A percentile compares a stretch with the other conserved stretches of the same genome.
Conservation (phyloP, 2,329 filamentous ascomycete genomes). For the Myriosclerotinia curreyana region DNA sequence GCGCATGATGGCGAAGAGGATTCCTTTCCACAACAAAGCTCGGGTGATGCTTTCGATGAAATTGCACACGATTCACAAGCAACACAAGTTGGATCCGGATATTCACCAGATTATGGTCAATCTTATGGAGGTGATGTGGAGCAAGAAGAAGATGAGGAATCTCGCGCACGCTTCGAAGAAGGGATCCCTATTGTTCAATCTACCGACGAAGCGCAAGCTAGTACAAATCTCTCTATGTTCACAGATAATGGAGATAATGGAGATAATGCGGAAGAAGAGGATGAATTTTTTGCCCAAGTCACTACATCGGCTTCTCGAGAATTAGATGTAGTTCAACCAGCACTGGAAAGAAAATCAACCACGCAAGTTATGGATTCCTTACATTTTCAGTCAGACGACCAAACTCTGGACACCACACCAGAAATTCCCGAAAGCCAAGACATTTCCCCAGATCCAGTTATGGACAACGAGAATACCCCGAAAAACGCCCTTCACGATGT, state of each 20-base stretch:
- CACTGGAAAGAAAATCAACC: slow-evolving; percentile 67
- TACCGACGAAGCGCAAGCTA: slow-evolving; percentile 14
- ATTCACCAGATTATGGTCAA: slow-evolving; percentile 26
- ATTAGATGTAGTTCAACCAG: slow-evolving; percentile 18
- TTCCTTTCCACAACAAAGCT: slow-evolving; percentile 45
- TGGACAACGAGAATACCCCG: slow-evolving; percentile 10
- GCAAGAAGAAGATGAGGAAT: slow-evolving; percentile 47
- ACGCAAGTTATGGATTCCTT: slow-evolving; percentile 60
- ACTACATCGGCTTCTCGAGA: slow-evolving; percentile 35
- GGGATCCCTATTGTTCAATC: slow-evolving; percentile 61
- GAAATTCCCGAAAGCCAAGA: slow-evolving; percentile 26
- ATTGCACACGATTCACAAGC: slow-evolving; percentile 3
- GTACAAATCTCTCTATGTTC: slow-evolving; percentile 37
- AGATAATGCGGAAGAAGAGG: slow-evolving; percentile 41
- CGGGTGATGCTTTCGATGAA: slow-evolving; percentile 32
- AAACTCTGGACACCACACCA: slow-evolving; percentile 22
- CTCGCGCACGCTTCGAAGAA: slow-evolving; percentile 61
- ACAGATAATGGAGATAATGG: slow-evolving; percentile 39
- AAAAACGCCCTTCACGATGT: slow-evolving; percentile 32
- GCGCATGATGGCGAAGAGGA: slow-evolving; percentile 47
- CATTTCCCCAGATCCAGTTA: background rate
- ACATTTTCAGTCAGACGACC: slow-evolving; percentile 39
- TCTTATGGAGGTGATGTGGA: slow-evolving; percentile 32
- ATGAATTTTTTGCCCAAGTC: slow-evolving; percentile 57
- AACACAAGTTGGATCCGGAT: slow-evolving; percentile 10